Conservation (phyloP, 805 yeast species). For the Dipodascus geniculatus region DNA sequence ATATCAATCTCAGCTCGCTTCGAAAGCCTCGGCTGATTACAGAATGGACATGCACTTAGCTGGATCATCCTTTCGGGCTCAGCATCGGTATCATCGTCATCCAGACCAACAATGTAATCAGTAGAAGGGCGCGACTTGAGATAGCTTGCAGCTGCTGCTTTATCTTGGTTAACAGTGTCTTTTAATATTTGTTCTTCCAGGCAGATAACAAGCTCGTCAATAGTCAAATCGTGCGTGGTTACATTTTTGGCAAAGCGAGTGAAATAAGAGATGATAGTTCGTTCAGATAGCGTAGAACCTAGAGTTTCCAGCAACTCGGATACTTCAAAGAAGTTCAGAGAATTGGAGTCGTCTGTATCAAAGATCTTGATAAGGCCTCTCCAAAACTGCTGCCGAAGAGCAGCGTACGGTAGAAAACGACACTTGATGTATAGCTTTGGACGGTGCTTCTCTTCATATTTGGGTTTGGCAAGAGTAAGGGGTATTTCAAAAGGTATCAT, state of each 20-base stretch:
- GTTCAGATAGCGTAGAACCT: constrained; percentile 36
- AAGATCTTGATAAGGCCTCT: constrained; percentile 44
- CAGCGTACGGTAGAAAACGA: constrained; percentile 54
- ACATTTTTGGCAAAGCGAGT: constrained; percentile 20
- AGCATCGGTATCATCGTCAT: constrained; percentile 7
- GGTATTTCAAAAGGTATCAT: constrained; percentile 25
- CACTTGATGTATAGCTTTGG: constrained; percentile 52
- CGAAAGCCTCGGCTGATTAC: constrained; percentile 47
- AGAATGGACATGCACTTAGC: constrained; percentile 69
- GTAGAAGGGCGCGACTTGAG: neutral
- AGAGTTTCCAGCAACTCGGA: constrained; percentile 51
- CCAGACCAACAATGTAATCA: constrained; percentile 3
- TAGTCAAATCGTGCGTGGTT: constrained; percentile 34
- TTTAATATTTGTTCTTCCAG: constrained; percentile 31
- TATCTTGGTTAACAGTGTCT: constrained; percentile 9
- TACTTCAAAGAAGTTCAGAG: constrained; percentile 48
- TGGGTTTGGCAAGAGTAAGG: constrained; percentile 21
- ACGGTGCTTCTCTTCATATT: constrained; percentile 27
- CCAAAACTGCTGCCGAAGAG: constrained; percentile 62
- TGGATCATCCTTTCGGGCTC: constrained; percentile 37
- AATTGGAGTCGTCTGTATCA: constrained; percentile 32
- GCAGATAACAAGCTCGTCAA: constrained; percentile 43
- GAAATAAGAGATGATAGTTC: constrained; percentile 23
- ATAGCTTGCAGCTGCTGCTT: neutral
- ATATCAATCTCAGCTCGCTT: constrained; percentile 51